These are phyloP conservation scores for Theileria equi DNA, from an alignment of 169 alveolate species.

Conservation along the genomic window DNA sequence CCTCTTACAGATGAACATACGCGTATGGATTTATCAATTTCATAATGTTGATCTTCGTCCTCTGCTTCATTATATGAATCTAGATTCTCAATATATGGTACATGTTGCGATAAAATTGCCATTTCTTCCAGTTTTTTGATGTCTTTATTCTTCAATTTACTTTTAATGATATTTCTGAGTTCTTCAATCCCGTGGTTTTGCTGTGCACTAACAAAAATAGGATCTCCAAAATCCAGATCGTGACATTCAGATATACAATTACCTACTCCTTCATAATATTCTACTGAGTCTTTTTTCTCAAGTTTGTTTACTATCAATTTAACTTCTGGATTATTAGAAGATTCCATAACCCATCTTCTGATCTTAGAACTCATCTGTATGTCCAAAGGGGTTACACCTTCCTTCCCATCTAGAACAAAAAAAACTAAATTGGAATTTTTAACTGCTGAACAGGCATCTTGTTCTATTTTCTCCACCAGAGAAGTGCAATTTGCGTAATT, in stretches of 20 bases:
- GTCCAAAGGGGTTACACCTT: slow-evolving; percentile 76
- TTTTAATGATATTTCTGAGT: slow-evolving; percentile 9
- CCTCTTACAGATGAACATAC: slow-evolving; percentile 23
- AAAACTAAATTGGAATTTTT: slow-evolving; percentile 66
- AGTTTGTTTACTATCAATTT: slow-evolving; percentile 50
- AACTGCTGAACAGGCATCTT: slow-evolving; percentile 59
- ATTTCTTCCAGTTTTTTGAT: slow-evolving; percentile 17
- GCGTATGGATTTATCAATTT: slow-evolving; percentile 45
- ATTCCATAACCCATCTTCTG: slow-evolving; percentile 24
- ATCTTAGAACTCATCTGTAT: slow-evolving; percentile 58
- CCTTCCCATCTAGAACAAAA: slow-evolving; percentile 72
- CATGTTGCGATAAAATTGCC: slow-evolving; percentile 30
- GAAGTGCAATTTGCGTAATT: neutral
- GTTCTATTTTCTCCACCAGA: slow-evolving; percentile 33
- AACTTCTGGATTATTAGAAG: slow-evolving; percentile 11
- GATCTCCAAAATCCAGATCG: slow-evolving; percentile 59
- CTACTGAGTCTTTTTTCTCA: slow-evolving; percentile 46
- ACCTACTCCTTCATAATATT: slow-evolving; percentile 50
- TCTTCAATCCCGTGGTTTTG: slow-evolving; percentile 16
- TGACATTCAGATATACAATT: slow-evolving; percentile 54
- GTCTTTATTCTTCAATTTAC: neutral
- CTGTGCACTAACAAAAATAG: slow-evolving; percentile 50
- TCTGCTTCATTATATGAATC: neutral
- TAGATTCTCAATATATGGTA: slow-evolving; percentile 3
- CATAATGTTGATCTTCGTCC: slow-evolving; percentile 11